phyloP scores from a whole-genome alignment of 345 rosid species.

The Clausena lansium region DNA sequence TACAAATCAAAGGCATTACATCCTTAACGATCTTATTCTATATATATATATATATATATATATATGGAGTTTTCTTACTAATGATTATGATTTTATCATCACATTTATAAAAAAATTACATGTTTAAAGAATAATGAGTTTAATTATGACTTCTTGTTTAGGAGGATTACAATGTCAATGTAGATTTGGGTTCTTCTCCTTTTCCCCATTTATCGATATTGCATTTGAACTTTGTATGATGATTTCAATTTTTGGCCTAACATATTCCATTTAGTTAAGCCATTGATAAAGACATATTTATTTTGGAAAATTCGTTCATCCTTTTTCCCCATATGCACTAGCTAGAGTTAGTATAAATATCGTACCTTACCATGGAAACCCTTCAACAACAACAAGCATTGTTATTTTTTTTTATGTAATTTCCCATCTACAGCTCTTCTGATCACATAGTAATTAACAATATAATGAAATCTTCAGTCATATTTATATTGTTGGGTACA shows the following conservation, averaged over 20 bases:
- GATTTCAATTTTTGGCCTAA: conserved; percentile 9
- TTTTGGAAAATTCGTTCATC: neutral
- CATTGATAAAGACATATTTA: neutral
- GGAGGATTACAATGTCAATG: neutral
- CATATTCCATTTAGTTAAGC: neutral
- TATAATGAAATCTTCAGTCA: neutral
- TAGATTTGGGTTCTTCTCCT: neutral
- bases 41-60: too few relatives aligned
- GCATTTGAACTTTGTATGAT: neutral
- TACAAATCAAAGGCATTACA: neutral
- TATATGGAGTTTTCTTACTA: too few relatives aligned
- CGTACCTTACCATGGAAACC: neutral
- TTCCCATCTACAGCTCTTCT: neutral
- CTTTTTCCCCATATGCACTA: neutral
- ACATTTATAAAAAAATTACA: too few relatives aligned
- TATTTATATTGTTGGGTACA: neutral
- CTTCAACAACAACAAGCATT: neutral
- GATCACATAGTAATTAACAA: too few relatives aligned
- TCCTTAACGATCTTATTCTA: too few relatives aligned
- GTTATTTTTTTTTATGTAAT: too few relatives aligned
- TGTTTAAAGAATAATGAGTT: neutral
- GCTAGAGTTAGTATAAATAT: neutral
- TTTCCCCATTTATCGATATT: neutral
- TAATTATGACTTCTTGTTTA: too few relatives aligned
- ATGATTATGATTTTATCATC: too few relatives aligned